A percentile compares a stretch with the other conserved stretches of the same genome.
These are phyloP conservation scores for Henckelia pumila DNA, from an alignment of 257 asterid genomes.

Conservation along the genomic window DNA sequence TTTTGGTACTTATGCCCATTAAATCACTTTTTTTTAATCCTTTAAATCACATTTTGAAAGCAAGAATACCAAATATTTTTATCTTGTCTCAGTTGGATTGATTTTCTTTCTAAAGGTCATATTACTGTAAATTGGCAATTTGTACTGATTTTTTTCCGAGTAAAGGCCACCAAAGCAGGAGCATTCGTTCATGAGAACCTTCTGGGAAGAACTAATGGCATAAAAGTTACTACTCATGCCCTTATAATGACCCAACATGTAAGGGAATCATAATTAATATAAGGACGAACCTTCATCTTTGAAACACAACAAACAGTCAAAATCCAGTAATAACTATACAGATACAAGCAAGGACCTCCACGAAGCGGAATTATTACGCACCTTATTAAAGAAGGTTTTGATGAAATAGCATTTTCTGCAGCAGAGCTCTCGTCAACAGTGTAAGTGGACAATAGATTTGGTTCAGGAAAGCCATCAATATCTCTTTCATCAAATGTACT, in stretches of 20 bases:
- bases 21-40: background rate
- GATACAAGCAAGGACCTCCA: constrained; percentile 12
- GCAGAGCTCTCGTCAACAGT: constrained; percentile 31
- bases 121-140: background rate
- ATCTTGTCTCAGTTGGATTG: background rate
- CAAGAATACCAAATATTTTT: background rate
- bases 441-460: constrained; percentile 40
- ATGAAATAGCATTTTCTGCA: constrained; percentile 28
- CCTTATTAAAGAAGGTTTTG: constrained; percentile 53
- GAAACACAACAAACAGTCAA: constrained; percentile 1
- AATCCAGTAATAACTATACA: constrained; percentile 18
- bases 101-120: background rate
- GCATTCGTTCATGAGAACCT: background rate
- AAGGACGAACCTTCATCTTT: constrained; percentile 2
- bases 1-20: background rate
- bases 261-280: constrained; percentile 5
- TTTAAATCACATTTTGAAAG: background rate
- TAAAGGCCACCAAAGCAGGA: background rate
- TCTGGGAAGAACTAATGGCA: background rate
- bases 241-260: constrained; percentile 13
- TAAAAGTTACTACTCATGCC: constrained; percentile 7
- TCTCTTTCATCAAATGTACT: constrained; percentile 39
- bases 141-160: background rate
- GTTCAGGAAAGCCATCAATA: constrained; percentile 43
- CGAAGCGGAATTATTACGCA: constrained; percentile 28